Conservation (phyloP, 768 basidiomycete species). For the Paxillus rubicundulus region DNA sequence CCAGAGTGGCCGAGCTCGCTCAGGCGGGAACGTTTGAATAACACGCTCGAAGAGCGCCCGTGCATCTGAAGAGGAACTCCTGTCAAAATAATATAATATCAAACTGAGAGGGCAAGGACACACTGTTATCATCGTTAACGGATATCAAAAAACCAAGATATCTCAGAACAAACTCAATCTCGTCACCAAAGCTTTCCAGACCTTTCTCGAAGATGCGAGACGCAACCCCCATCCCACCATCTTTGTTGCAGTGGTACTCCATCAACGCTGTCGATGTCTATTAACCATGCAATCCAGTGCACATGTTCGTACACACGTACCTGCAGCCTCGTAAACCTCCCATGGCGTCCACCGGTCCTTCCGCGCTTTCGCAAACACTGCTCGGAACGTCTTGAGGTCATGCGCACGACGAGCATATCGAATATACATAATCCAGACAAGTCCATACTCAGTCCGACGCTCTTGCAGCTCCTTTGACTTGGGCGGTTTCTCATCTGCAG, state of each 20-base stretch:
- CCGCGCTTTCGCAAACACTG: constrained; percentile 78
- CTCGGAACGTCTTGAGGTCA: constrained; percentile 75
- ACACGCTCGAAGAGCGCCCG: constrained; percentile 93
- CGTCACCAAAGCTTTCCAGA: constrained; percentile 75
- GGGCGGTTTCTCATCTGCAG: constrained; percentile 50
- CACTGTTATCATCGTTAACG: constrained; percentile 94
- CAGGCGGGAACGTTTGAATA: constrained; percentile 71
- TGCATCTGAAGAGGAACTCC: constrained; percentile 60
- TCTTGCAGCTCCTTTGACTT: constrained; percentile 53
- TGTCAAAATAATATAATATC: not conserved
- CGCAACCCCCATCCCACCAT: constrained; percentile 68
- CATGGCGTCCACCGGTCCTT: constrained; percentile 76
- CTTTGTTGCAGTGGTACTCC: constrained; percentile 90
- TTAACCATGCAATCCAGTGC: constrained; percentile 4
- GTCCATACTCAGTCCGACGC: constrained; percentile 66
- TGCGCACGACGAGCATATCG: constrained; percentile 86
- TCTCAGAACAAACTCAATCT: constrained; percentile 81
- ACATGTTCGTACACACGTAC: constrained; percentile 37
- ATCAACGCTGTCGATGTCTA: constrained; percentile 62
- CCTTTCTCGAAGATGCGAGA: constrained; percentile 94
- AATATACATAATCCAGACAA: constrained; percentile 91
- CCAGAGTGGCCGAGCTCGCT: constrained; percentile 85
- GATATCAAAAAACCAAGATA: constrained; percentile 93
- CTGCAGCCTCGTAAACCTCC: constrained; percentile 93
- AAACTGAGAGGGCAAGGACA: constrained; percentile 27